Evolutionary conservation across 139 green algal genomes (phyloP).

Genomic region (Tetradesmus lagerheimii): DNA sequence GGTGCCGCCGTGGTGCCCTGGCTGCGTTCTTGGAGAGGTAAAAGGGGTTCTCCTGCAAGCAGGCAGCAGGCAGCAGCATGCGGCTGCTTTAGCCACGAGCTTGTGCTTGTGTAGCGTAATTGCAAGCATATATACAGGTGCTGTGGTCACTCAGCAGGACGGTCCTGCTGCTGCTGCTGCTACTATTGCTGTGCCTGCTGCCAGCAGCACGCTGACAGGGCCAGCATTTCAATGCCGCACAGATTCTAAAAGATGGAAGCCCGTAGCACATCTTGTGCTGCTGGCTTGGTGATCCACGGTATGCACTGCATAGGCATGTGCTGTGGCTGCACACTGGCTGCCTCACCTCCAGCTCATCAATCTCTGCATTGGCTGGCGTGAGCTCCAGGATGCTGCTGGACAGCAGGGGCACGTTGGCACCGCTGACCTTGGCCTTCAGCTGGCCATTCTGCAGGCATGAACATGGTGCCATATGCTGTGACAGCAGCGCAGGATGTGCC

Average conservation of each 20-base stretch:
- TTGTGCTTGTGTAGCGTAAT: neutral
- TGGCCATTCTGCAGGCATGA: constrained; percentile 67
- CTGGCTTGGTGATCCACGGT: too few relatives aligned
- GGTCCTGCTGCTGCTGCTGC: neutral
- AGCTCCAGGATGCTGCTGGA: constrained; percentile 57
- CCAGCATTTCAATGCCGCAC: neutral
- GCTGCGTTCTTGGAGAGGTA: constrained; percentile 58
- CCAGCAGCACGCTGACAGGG: neutral
- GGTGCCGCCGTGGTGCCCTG: too few relatives aligned
- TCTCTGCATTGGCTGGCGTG: constrained; percentile 67
- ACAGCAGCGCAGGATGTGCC: too few relatives aligned
- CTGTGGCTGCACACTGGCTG: neutral
- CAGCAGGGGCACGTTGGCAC: constrained; percentile 68
- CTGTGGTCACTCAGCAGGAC: too few relatives aligned
- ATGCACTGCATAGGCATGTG: neutral
- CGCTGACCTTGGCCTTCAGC: constrained; percentile 67
- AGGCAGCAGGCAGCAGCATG: neutral
- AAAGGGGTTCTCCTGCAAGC: constrained; percentile 68
- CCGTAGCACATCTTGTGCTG: too few relatives aligned
- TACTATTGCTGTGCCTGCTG: neutral
- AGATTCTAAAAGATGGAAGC: too few relatives aligned
- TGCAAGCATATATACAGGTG: neutral
- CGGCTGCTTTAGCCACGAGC: neutral
- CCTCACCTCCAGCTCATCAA: constrained; percentile 74
- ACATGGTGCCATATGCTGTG: too few relatives aligned